Base-by-base conservation (phyloP, 441 rosid genomes). In the Jatropha multifida region DNA sequence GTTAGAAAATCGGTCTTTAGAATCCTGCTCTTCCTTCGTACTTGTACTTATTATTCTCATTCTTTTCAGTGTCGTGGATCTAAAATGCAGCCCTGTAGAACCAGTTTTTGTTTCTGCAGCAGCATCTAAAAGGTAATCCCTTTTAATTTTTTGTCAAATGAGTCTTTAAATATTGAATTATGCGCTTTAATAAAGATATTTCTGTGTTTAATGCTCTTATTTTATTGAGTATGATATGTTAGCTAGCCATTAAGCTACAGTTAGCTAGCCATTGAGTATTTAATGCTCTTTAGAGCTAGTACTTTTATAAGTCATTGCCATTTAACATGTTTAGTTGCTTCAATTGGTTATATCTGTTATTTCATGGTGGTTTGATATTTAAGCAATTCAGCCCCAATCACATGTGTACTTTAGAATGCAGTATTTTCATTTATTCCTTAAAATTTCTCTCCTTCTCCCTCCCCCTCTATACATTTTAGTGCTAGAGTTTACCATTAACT, bases 71-170 rank as follows among this genome's bases (percentile, higher is more conserved):
- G 90, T 90, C 78, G 74, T 88, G 86, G 91, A 88, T 80, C 71
- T 90, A 56, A 90, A 88, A 76, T 88, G 94, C 85, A 90, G 94
- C 71, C 94, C 94, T 9, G 91, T 90, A 55, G 94, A 90, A 76
- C 92, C 94, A 38, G 82, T 87, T 66, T 90, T 90, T 88, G 92
- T 90, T 78, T 88, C 94, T 49, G 90, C 94, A 49, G 86, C 94
- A 44, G 90, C 92, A 75, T 88, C 92, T 7, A 79, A 81, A 84
- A 78, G 87, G 90, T 88, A 78, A 70, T 38, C 73, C 73, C 40
- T 58, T 76, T 40, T 48, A 26, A 40, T 69, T 60, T 51, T 69
- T 49, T 44, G 44, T 68, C 17, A 48, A 41, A 55, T 74, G 55
- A 65, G 38, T 18, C 14, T 56, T 74, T 54, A 18, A 60, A 41